Evolutionary conservation across 352 stramenopile genomes (phyloP).

Genomic region (Phytophthora pseudosyringae): DNA sequence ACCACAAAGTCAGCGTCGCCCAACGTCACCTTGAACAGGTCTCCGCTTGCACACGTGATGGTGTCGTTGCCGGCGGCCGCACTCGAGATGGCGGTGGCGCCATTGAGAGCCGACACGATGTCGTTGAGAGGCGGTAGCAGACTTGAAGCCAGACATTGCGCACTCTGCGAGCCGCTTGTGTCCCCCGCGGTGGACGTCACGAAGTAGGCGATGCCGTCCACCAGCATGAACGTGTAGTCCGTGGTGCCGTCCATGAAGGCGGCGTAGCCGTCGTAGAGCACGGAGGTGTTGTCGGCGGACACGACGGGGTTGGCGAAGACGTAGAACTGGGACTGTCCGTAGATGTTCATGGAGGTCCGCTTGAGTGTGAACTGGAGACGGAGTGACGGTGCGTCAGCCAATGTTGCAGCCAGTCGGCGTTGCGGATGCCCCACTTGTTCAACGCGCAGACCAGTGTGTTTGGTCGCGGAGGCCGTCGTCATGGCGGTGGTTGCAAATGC

Average conservation of each 20-base stretch:
- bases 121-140: constrained; percentile 22
- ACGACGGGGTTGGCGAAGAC: constrained; percentile 44
- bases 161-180: constrained; percentile 4
- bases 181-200: constrained; percentile 21
- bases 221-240: constrained; percentile 29
- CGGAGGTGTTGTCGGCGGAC: constrained; percentile 17
- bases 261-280: constrained; percentile 42
- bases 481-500: constrained; percentile 7
- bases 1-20: constrained; percentile 35
- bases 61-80: constrained; percentile 8
- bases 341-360: constrained; percentile 37
- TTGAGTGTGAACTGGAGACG: constrained; percentile 41
- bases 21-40: constrained; percentile 34
- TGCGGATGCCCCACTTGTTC: background rate
- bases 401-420: constrained; percentile 4
- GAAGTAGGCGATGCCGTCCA: constrained; percentile 39
- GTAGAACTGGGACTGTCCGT: constrained; percentile 38
- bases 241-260: constrained; percentile 24
- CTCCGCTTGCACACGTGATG: constrained; percentile 27
- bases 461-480: background rate
- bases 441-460: constrained; percentile 5
- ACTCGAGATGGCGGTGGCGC: constrained; percentile 17
- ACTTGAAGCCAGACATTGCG: constrained; percentile 23
- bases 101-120: constrained; percentile 26
- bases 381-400: constrained; percentile 34